Evolutionary conservation across 768 basidiomycete species (phyloP).

Genomic region (Lenzites betulinus): DNA sequence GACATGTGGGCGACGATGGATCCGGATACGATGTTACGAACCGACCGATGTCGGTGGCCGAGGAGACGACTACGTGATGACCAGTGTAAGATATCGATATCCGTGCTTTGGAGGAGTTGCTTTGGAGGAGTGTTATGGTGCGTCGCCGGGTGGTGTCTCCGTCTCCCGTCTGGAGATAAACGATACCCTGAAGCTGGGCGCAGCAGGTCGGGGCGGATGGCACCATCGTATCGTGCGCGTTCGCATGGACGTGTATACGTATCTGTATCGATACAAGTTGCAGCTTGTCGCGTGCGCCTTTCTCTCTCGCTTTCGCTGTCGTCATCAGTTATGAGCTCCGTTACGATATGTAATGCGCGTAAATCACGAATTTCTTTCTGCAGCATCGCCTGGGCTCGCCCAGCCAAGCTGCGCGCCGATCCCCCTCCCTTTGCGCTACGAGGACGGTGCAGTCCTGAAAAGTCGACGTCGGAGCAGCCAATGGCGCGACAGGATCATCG

Average conservation of each 20-base stretch:
- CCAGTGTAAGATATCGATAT: not conserved
- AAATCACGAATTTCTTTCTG: not conserved
- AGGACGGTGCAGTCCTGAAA: too few relatives aligned
- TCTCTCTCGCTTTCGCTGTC: constrained; percentile 4
- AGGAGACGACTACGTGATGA: constrained; percentile 18
- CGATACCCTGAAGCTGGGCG: too few relatives aligned
- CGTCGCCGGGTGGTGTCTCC: not conserved
- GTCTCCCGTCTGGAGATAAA: too few relatives aligned
- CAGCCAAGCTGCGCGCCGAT: too few relatives aligned
- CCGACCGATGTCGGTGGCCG: constrained; percentile 24
- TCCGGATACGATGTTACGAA: constrained; percentile 31
- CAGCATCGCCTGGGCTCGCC: too few relatives aligned
- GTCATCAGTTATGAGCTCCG: not conserved
- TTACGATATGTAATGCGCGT: constrained; percentile 10
- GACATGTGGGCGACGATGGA: constrained; percentile 16
- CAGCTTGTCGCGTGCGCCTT: not conserved
- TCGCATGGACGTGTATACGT: constrained; percentile 1
- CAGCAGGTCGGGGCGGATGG: too few relatives aligned
- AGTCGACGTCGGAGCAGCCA: not conserved
- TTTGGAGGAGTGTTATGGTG: not conserved
- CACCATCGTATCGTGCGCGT: not conserved
- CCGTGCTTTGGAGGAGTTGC: not conserved
- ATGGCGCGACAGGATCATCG: too few relatives aligned
- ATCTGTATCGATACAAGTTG: not conserved
- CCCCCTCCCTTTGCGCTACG: too few relatives aligned